Conservation (phyloP, 495 filamentous ascomycete species). For the Amphirosellinia nigrospora region DNA sequence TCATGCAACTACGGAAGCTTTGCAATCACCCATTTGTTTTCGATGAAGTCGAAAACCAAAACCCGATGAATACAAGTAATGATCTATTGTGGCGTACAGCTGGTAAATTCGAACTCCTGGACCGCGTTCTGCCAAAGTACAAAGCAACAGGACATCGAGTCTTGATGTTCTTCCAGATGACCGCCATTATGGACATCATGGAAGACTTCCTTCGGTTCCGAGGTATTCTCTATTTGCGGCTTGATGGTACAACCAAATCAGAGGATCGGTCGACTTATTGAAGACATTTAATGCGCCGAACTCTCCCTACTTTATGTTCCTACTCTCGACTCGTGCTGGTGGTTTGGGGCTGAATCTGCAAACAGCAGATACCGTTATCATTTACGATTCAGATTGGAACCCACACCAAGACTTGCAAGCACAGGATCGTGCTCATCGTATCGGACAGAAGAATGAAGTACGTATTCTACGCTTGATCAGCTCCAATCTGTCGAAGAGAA, state of each 20-base stretch:
- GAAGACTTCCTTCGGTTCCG: conserved; percentile 92
- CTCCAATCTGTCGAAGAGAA: conserved; percentile 98
- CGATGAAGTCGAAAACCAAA: conserved; percentile 95
- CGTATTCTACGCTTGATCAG: conserved; percentile 94
- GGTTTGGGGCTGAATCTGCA: conserved; percentile 96
- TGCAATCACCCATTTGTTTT: conserved; percentile 99
- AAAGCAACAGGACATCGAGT: conserved; percentile 86
- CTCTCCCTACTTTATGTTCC: conserved; percentile 95
- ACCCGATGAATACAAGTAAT: conserved; percentile 83
- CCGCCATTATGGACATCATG: conserved; percentile 99
- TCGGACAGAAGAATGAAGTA: conserved; percentile 99
- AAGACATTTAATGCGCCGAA: conserved; percentile 85
- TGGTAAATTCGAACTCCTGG: conserved; percentile 96
- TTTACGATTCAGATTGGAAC: conserved; percentile 99
- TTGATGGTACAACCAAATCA: conserved; percentile 96
- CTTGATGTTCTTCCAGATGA: conserved; percentile 99
- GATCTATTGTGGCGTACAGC: conserved; percentile 94
- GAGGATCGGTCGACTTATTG: conserved; percentile 91
- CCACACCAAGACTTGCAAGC: conserved; percentile 99
- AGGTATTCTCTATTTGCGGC: conserved; percentile 81
- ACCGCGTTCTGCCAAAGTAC: conserved; percentile 93
- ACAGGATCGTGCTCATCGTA: conserved; percentile 99
- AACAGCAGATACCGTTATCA: conserved; percentile 97
- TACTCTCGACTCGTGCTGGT: conserved; percentile 98
- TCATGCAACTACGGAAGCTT: conserved; percentile 98